phyloP scores from a whole-genome alignment of 306 rosid species.

The Corylus americana region DNA sequence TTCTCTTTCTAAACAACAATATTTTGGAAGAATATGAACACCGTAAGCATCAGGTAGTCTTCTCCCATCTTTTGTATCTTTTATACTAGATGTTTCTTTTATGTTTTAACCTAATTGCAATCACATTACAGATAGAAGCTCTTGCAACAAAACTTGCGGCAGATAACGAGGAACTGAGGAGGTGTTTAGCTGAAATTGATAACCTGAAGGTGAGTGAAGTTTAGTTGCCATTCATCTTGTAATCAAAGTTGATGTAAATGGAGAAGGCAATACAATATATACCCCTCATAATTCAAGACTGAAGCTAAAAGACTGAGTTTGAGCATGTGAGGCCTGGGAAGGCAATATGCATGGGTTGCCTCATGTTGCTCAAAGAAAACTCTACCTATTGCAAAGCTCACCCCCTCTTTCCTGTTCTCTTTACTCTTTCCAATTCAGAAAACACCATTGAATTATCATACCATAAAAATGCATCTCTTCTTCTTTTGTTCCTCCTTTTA shows the following conservation, averaged over 20 bases:
- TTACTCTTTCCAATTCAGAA: not conserved
- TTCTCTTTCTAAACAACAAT: slow-evolving; percentile 70
- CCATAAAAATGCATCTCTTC: not conserved
- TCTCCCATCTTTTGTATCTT: not conserved
- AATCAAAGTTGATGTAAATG: not conserved
- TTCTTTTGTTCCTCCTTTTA: not conserved
- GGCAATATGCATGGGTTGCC: not conserved
- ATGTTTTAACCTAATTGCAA: slow-evolving; percentile 12
- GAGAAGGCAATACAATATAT: not conserved
- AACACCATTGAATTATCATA: not conserved
- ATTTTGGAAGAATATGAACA: slow-evolving; percentile 79
- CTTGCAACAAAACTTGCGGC: slow-evolving; percentile 63
- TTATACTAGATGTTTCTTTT: not conserved
- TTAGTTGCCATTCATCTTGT: slow-evolving; percentile 5
- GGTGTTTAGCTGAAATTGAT: slow-evolving; percentile 56
- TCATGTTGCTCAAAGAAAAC: not conserved
- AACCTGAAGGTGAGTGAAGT: slow-evolving; percentile 58
- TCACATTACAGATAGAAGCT: slow-evolving; percentile 59
- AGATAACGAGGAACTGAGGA: slow-evolving; percentile 55
- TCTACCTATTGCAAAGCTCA: not conserved
- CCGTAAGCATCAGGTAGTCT: slow-evolving; percentile 65
- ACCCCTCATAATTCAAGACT: not conserved
- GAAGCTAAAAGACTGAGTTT: slow-evolving; percentile 2
- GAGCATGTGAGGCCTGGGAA: not conserved
- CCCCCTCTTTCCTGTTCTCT: not conserved